Conservation (phyloP, 176 grass and related monocot genomes). For the Triticum turgidum region DNA sequence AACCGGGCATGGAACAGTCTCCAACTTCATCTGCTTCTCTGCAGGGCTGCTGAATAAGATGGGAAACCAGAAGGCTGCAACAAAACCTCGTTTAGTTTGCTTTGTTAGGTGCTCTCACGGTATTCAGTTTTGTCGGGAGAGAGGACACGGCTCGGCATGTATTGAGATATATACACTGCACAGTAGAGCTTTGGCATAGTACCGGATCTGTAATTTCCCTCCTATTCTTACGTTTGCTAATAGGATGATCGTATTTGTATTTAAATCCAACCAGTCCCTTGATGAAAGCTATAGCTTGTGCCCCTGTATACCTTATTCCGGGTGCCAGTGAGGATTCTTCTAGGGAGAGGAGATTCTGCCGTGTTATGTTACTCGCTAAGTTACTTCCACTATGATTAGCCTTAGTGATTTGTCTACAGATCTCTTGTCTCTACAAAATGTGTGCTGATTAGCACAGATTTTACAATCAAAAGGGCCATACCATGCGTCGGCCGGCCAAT, state of each 20-base stretch:
- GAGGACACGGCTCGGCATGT: slow-evolving; percentile 12
- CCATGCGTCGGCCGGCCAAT: too few species aligned
- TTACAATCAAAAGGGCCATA: not conserved
- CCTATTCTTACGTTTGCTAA: not conserved
- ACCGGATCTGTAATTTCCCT: not conserved
- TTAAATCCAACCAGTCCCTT: not conserved
- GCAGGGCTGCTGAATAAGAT: slow-evolving; percentile 34
- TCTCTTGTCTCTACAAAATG: not conserved
- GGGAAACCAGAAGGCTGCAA: not conserved
- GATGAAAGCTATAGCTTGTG: not conserved
- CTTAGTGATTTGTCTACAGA: not conserved
- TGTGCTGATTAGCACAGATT: not conserved
- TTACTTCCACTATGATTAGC: too few species aligned
- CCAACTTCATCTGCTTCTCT: not conserved
- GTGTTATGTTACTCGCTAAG: not conserved
- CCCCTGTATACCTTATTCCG: not conserved
- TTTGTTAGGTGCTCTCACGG: not conserved
- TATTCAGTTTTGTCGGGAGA: slow-evolving; percentile 28
- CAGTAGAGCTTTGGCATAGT: slow-evolving; percentile 32
- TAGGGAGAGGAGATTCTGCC: not conserved
- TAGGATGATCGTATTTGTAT: slow-evolving; percentile 26
- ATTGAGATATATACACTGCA: slow-evolving; percentile 27
- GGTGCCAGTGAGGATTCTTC: slow-evolving; percentile 17
- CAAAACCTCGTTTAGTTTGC: not conserved
- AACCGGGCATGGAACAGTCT: slow-evolving; percentile 3